Evolutionary conservation across 768 basidiomycete genomes (phyloP).

Genomic region (Neoboletus magnificus): DNA sequence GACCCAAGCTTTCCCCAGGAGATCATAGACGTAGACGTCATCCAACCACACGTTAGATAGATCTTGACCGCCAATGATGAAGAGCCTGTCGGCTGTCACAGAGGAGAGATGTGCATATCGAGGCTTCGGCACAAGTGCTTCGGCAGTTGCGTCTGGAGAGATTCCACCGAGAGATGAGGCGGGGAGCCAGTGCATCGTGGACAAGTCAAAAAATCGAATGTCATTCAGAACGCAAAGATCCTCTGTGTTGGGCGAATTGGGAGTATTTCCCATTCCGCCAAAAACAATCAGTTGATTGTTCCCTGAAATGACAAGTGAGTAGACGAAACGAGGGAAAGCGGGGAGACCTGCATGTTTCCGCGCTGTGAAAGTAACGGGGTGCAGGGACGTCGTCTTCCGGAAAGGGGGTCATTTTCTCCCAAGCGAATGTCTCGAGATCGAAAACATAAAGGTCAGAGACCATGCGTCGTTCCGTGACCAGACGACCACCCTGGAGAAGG

Average conservation of each 20-base stretch:
- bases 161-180: slow-evolving; percentile 27
- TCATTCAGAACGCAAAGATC: slow-evolving; percentile 92
- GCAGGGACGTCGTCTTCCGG: slow-evolving; percentile 71
- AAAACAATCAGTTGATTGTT: slow-evolving; percentile 89
- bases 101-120: slow-evolving; percentile 95
- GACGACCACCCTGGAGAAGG: slow-evolving; percentile 69
- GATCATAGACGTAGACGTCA: slow-evolving; percentile 88
- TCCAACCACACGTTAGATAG: slow-evolving; percentile 91
- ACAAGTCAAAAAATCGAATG: slow-evolving; percentile 83
- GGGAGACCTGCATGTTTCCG: slow-evolving; percentile 65
- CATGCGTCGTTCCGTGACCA: slow-evolving; percentile 85
- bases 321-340: background rate
- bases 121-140: slow-evolving; percentile 65
- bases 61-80: slow-evolving; percentile 95
- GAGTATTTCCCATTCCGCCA: slow-evolving; percentile 89
- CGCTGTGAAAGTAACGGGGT: slow-evolving; percentile 92
- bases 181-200: slow-evolving; percentile 68
- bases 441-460: slow-evolving; percentile 89
- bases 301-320: slow-evolving; percentile 43
- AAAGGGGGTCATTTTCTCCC: slow-evolving; percentile 65
- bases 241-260: slow-evolving; percentile 65
- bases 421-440: slow-evolving; percentile 75
- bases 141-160: slow-evolving; percentile 38
- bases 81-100: slow-evolving; percentile 76
- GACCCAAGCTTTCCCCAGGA: slow-evolving; percentile 70